These are phyloP conservation scores for Debaryomyces psychrophilus DNA, from an alignment of 1,139 yeast species.

Conservation along the genomic window DNA sequence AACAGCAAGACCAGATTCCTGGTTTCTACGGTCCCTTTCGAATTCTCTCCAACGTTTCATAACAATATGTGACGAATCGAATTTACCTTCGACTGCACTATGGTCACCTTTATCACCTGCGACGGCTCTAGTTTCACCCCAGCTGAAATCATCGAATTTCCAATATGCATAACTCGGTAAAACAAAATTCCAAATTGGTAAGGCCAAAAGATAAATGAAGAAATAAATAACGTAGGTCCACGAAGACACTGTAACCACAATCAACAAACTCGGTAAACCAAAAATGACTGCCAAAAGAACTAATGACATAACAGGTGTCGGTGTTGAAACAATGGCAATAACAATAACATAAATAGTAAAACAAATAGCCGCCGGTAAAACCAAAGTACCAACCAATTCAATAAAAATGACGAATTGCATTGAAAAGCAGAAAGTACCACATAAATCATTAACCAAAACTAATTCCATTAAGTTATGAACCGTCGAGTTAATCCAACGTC, in stretches of 20 bases:
- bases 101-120: constrained; percentile 69
- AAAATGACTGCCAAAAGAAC: constrained; percentile 78
- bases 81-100: constrained; percentile 73
- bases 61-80: constrained; percentile 82
- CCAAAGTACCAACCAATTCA: constrained; percentile 88
- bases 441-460: constrained; percentile 82
- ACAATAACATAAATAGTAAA: constrained; percentile 84
- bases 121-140: constrained; percentile 96
- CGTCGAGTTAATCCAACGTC: constrained; percentile 98
- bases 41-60: constrained; percentile 96
- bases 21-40: constrained; percentile 64
- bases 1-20: constrained; percentile 33
- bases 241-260: constrained; percentile 86
- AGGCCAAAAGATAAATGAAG: constrained; percentile 74
- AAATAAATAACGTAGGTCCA: constrained; percentile 80
- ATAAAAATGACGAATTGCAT: constrained; percentile 93
- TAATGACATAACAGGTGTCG: constrained; percentile 83
- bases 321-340: constrained; percentile 72
- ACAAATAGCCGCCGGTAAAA: constrained; percentile 87
- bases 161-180: constrained; percentile 88
- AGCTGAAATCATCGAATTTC: constrained; percentile 97
- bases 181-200: constrained; percentile 94
- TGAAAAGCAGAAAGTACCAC: constrained; percentile 96
- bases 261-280: constrained; percentile 87
- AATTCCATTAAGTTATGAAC: constrained; percentile 94